phyloP scores from a whole-genome alignment of 179 eudicot species.

The Corrigiola litoralis region DNA sequence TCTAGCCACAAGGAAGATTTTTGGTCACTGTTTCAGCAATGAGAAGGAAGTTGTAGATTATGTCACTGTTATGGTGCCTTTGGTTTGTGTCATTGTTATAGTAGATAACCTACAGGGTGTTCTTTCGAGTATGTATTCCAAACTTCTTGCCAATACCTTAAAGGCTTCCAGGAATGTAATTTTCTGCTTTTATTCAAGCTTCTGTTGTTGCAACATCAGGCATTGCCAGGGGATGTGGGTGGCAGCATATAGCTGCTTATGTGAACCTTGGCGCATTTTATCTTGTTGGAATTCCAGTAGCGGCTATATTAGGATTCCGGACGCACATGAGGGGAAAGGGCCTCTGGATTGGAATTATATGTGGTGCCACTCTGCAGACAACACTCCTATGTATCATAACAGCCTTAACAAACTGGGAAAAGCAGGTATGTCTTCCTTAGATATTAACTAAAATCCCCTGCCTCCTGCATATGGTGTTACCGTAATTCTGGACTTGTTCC shows the following conservation, averaged over 20 bases:
- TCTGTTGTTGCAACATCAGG: constrained; percentile 35
- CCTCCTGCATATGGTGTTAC: neutral
- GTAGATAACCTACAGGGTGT: constrained; percentile 61
- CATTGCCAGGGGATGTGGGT: constrained; percentile 83
- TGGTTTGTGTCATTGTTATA: constrained; percentile 45
- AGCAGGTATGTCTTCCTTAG: constrained; percentile 39
- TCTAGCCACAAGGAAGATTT: constrained; percentile 38
- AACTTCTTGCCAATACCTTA: neutral
- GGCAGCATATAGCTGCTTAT: constrained; percentile 81
- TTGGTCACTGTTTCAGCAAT: constrained; percentile 60
- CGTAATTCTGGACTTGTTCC: too few species aligned
- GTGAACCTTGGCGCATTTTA: constrained; percentile 73
- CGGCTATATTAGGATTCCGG: constrained; percentile 46
- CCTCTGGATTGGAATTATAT: constrained; percentile 67
- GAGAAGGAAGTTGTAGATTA: constrained; percentile 71
- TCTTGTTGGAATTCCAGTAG: constrained; percentile 62
- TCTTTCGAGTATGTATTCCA: constrained; percentile 43
- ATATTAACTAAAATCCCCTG: neutral
- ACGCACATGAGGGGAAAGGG: constrained; percentile 51
- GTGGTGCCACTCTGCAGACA: constrained; percentile 46
- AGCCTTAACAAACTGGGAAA: constrained; percentile 56
- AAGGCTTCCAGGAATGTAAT: neutral
- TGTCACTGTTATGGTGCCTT: constrained; percentile 64
- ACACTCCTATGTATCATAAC: constrained; percentile 42
- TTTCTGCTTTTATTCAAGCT: neutral